phyloP scores from a whole-genome alignment of 345 rosid species.

The Boechera retrofracta region DNA sequence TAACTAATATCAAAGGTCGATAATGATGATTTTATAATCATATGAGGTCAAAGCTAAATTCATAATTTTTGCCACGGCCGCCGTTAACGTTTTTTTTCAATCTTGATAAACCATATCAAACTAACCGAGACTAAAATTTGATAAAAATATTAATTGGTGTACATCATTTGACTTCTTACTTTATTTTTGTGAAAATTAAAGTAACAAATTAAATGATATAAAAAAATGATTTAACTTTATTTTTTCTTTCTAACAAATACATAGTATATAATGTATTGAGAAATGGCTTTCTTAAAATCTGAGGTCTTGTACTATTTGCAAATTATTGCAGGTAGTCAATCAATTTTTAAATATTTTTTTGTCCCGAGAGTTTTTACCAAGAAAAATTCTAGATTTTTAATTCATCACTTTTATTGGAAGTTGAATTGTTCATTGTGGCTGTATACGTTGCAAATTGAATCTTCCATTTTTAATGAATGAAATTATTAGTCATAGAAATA shows the following conservation, averaged over 20 bases:
- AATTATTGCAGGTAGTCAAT: conserved; percentile 6
- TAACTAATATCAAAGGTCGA: conserved; percentile 28
- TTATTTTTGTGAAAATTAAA: background rate
- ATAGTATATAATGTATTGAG: background rate
- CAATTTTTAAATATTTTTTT: too few relatives aligned
- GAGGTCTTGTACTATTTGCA: background rate
- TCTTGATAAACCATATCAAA: conserved; percentile 22
- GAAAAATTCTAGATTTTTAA: background rate
- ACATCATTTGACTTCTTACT: background rate
- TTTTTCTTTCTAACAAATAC: background rate
- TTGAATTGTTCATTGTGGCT: background rate
- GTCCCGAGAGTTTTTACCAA: background rate
- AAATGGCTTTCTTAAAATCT: background rate
- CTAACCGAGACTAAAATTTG: background rate
- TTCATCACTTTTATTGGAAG: background rate
- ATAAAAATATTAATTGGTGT: background rate
- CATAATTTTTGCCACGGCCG: background rate
- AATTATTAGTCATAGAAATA: background rate
- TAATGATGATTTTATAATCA: conserved; percentile 21
- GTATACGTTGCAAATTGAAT: background rate
- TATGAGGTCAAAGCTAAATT: conserved; percentile 30
- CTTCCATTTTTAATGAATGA: background rate
- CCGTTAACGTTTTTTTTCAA: conserved; percentile 10
- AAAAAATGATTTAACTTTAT: too few relatives aligned
- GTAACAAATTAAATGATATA: background rate